Evolutionary conservation across 352 stramenopile genomes (phyloP).

Genomic region (Globisporangium spiculum): DNA sequence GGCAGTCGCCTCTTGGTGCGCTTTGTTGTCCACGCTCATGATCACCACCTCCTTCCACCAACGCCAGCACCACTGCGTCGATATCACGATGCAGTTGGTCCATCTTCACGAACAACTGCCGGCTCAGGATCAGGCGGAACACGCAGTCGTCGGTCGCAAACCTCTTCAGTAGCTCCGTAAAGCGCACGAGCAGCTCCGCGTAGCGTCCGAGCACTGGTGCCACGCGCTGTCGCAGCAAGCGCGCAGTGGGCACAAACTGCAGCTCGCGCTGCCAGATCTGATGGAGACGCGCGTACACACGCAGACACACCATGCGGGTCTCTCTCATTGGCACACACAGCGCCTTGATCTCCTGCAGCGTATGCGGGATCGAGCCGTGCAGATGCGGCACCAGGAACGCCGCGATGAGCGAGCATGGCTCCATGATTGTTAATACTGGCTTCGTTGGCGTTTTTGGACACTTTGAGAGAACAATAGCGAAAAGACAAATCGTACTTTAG

Average conservation of each 20-base stretch:
- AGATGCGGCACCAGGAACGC: constrained; percentile 9
- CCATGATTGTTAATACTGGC: not conserved
- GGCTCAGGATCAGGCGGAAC: constrained; percentile 11
- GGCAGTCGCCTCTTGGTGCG: not conserved
- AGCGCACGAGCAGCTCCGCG: constrained; percentile 6
- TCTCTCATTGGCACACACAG: not conserved
- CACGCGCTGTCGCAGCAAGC: not conserved
- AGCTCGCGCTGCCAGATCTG: constrained; percentile 7
- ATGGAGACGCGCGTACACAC: constrained; percentile 1
- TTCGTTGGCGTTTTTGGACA: not conserved
- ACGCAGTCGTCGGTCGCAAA: constrained; percentile 5
- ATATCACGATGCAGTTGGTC: constrained; percentile 3
- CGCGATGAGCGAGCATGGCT: constrained; percentile 5
- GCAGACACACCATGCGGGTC: constrained; percentile 1
- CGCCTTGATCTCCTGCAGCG: not conserved
- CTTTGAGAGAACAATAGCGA: too few species aligned
- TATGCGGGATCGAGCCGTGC: not conserved
- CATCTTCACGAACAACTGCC: constrained; percentile 13
- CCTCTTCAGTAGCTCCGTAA: not conserved
- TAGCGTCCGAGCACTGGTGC: constrained; percentile 5
- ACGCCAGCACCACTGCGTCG: not conserved
- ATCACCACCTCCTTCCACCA: not conserved
- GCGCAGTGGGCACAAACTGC: not conserved
- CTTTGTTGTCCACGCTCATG: not conserved
- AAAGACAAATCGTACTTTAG: not conserved